Base-by-base conservation (phyloP, 768 basidiomycete species). In the Suillus luteus region DNA sequence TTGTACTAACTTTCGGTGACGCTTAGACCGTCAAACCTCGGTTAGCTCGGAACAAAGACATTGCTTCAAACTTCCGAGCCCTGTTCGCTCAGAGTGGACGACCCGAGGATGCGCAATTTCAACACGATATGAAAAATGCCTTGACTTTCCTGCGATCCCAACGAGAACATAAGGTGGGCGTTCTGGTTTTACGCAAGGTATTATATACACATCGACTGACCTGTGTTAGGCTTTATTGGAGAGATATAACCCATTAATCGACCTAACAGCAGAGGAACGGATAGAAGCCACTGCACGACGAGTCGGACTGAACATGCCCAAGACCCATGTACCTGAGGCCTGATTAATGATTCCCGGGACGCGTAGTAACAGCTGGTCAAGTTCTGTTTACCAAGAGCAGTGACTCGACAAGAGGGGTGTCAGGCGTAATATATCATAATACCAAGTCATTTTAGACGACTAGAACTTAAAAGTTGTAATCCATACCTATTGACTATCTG, bases 291-390 rank as follows among this genome's bases (percentile, higher is more conserved):
- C 95, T 0, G 95, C 94, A 3, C 83, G 87, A 51, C 80, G 95
- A 66, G 95, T 98, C 41, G 95, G 95, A 5, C 76, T 98, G 60
- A 83, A 96, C 70, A 89, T 95, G 83, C 94, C 95, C 11, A 70
- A 84, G 54, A 75, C 3, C 14, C 49, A 49, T 49, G 24, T 78
- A 37, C 78, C 17, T 22, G 55, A 27, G 27, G 27, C 27, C 27
- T 27, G 27, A 27, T 27, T 27, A 27, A 27, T 27, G 27, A 38
- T 24, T 59, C 31, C 11, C 22, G 5, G 57, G 61, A 60, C 24
- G 40, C 15, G 11, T 27, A 58, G 33, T 12, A 19, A 41, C 57
- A 10, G 14, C 35, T 19, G 1, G 5, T 24, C 38, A 27, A 24
- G 3, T 24, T 15, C 5, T 17, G 37, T 40, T 57, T 11, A 40